Percentiles rank a stretch among this genome's conserved stretches.
Evolutionary conservation across 2,329 filamentous ascomycete genomes (phyloP).

Genomic region (Cryphonectria radicalis): DNA sequence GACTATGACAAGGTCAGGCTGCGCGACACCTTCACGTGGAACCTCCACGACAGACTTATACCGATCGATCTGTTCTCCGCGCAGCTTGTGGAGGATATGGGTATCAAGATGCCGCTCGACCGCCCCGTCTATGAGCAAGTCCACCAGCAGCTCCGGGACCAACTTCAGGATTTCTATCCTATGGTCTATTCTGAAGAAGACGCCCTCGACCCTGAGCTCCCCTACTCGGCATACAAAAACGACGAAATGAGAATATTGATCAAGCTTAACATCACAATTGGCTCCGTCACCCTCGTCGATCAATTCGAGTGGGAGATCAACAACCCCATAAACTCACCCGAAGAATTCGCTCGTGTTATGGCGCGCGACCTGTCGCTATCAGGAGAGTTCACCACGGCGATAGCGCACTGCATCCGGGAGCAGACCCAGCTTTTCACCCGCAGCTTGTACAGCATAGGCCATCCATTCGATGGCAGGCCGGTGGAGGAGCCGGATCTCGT

Average conservation of each 20-base stretch:
- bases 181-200: constrained; percentile 90
- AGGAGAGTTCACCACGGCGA: constrained; percentile 95
- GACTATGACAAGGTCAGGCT: constrained; percentile 95
- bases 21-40: constrained; percentile 98
- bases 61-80: constrained; percentile 81
- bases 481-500: constrained; percentile 91
- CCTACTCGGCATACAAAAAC: constrained; percentile 95
- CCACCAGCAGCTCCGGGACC: constrained; percentile 77
- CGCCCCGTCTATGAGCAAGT: constrained; percentile 67
- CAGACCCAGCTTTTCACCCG: constrained; percentile 93
- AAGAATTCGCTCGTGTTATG: constrained; percentile 92
- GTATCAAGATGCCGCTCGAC: constrained; percentile 71
- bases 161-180: constrained; percentile 91
- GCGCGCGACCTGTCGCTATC: constrained; percentile 86
- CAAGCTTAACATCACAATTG: constrained; percentile 97
- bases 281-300: constrained; percentile 89
- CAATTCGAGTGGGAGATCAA: constrained; percentile 99
- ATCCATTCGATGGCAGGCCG: constrained; percentile 92
- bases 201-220: constrained; percentile 83
- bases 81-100: constrained; percentile 90
- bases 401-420: constrained; percentile 96
- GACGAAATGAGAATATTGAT: constrained; percentile 97
- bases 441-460: constrained; percentile 88
- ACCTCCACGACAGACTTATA: constrained; percentile 87
- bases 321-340: constrained; percentile 88